Evolutionary conservation across 805 yeast species (phyloP).

Genomic region (Myxozyma nipponensis): DNA sequence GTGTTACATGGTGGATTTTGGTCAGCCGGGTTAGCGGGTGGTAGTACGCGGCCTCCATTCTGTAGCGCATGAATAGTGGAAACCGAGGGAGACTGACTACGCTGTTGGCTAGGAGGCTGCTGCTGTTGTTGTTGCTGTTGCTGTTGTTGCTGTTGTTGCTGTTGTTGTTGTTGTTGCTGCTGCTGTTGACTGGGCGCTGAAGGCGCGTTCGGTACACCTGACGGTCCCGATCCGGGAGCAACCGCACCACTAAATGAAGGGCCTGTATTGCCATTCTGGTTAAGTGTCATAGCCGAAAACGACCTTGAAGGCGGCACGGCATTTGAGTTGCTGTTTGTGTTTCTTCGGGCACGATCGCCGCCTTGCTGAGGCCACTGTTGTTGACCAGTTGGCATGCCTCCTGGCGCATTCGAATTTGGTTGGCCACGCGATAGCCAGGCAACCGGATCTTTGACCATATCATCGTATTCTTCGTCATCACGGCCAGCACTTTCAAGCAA

Average conservation of each 20-base stretch:
- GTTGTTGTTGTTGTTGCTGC: constrained; percentile 3
- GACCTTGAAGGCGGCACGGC: neutral
- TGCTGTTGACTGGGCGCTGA: neutral
- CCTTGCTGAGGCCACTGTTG: constrained; percentile 21
- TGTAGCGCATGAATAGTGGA: constrained; percentile 38
- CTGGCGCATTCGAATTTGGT: neutral
- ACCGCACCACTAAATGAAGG: neutral
- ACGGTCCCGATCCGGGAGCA: constrained; percentile 2
- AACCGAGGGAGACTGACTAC: constrained; percentile 1
- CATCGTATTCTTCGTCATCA: constrained; percentile 35
- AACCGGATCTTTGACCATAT: constrained; percentile 34
- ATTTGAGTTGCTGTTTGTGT: constrained; percentile 3
- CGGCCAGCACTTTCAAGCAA: constrained; percentile 34
- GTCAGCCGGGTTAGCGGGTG: constrained; percentile 91
- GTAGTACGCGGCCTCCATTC: constrained; percentile 41
- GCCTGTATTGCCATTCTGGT: neutral
- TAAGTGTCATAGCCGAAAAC: neutral
- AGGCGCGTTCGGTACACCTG: constrained; percentile 2
- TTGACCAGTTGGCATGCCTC: neutral
- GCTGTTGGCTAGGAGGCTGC: constrained; percentile 1
- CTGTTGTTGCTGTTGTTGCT: constrained; percentile 5
- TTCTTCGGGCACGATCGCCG: constrained; percentile 35
- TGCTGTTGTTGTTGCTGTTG: constrained; percentile 2
- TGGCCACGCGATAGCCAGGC: constrained; percentile 27
- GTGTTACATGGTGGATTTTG: constrained; percentile 99